phyloP scores from a whole-genome alignment of 2,329 filamentous ascomycete species.

The Cryoendolithus antarcticus region DNA sequence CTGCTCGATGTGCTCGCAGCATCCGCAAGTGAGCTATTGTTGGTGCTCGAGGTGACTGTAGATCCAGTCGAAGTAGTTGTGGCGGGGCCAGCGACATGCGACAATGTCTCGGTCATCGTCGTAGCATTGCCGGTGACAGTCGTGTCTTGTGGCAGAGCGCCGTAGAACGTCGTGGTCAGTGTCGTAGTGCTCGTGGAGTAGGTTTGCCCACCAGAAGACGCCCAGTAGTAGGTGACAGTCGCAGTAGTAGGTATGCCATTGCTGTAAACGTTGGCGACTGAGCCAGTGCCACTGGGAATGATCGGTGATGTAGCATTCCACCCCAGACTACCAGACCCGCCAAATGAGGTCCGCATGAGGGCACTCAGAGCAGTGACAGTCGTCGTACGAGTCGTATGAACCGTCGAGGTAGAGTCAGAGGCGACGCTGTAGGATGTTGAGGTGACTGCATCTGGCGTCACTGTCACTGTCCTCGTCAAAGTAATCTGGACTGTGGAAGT shows the following conservation, averaged over 20 bases:
- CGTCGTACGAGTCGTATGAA: conserved; percentile 17
- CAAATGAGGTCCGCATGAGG: conserved; percentile 10
- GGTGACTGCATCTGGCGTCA: conserved; percentile 14
- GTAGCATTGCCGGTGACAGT: conserved; percentile 3
- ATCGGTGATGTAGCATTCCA: conserved; percentile 15
- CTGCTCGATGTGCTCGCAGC: neutral
- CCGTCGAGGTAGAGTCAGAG: conserved; percentile 14
- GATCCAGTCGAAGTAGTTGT: conserved; percentile 5
- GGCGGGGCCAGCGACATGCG: conserved; percentile 6
- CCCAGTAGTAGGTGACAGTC: conserved; percentile 15
- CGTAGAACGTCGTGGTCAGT: conserved; percentile 14
- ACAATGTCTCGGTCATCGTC: conserved; percentile 1
- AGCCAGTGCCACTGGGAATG: conserved; percentile 1
- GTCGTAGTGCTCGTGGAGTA: conserved; percentile 16
- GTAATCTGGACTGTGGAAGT: conserved; percentile 6
- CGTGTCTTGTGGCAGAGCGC: neutral
- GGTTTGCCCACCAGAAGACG: conserved; percentile 11
- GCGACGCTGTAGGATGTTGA: conserved; percentile 16
- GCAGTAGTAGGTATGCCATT: conserved; percentile 9
- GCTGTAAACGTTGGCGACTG: conserved; percentile 3
- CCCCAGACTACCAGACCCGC: conserved; percentile 15
- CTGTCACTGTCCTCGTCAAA: conserved; percentile 5
- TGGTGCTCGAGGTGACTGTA: too few species aligned
- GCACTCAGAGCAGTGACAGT: conserved; percentile 10
- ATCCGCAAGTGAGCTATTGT: too few species aligned